Percentiles rank a stretch among this genome's conserved stretches.
Conservation (phyloP, 179 eudicot genomes). For the Silene noctiflora region DNA sequence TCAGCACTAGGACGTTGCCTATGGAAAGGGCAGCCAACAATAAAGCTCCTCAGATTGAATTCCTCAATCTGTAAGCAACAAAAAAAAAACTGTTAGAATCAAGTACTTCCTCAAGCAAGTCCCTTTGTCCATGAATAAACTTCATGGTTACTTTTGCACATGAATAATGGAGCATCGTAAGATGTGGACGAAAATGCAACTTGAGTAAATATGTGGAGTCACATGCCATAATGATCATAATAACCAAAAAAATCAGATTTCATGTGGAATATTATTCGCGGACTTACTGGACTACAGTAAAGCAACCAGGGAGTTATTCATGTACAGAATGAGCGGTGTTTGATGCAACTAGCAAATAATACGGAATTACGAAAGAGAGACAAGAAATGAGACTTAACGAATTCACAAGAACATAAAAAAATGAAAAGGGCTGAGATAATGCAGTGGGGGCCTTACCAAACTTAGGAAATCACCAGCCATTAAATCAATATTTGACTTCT, state of each 20-base stretch:
- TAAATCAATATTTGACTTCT: conserved; percentile 61
- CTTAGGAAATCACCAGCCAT: conserved; percentile 75
- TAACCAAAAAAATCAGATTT: too few species aligned
- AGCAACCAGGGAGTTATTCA: too few species aligned
- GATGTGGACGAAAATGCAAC: too few species aligned
- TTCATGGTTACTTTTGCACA: too few species aligned
- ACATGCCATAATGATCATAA: too few species aligned
- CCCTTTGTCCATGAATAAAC: too few species aligned
- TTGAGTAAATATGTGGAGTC: too few species aligned
- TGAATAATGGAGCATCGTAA: too few species aligned
- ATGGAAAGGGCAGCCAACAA: conserved; percentile 70
- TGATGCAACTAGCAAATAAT: not conserved
- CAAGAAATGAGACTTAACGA: not conserved
- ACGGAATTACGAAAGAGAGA: not conserved
- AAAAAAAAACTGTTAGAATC: conserved; percentile 3
- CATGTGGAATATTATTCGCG: too few species aligned
- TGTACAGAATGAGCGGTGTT: too few species aligned
- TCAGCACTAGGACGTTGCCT: conserved; percentile 39
- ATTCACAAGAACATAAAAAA: not conserved
- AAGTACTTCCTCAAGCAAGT: not conserved
- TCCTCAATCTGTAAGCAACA: conserved; percentile 51
- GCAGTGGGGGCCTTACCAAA: conserved; percentile 51
- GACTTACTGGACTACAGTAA: too few species aligned
- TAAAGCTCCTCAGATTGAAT: conserved; percentile 55
- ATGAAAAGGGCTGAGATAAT: not conserved